A percentile compares a stretch with the other conserved stretches of the same genome.
Evolutionary conservation across 345 rosid species (phyloP).

Genomic region (Eutrema japonicum): DNA sequence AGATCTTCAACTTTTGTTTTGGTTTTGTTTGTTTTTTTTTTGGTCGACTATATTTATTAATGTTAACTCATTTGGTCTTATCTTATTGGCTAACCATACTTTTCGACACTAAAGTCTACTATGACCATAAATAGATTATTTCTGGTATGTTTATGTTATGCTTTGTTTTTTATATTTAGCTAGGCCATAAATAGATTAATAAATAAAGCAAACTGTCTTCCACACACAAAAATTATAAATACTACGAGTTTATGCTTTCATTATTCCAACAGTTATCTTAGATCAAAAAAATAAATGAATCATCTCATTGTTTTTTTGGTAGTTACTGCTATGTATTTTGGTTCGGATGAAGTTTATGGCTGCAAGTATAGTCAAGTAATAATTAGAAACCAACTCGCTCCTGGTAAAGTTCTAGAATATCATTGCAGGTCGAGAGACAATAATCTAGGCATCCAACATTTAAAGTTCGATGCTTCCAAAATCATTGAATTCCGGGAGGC

Average conservation of each 20-base stretch:
- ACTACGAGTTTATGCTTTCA: background rate
- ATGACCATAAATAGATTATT: background rate
- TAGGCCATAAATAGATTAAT: background rate
- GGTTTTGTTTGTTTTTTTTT: too few species aligned
- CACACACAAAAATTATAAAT: background rate
- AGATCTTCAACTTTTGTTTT: too few species aligned
- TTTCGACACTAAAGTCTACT: background rate
- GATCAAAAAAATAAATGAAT: background rate
- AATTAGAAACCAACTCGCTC: background rate
- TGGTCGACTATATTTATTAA: too few species aligned
- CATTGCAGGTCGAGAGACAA: background rate
- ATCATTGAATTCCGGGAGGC: background rate
- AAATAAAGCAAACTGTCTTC: background rate
- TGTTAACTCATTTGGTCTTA: too few species aligned
- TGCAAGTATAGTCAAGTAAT: background rate
- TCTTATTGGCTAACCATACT: too few species aligned
- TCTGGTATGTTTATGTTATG: background rate
- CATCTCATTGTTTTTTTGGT: background rate
- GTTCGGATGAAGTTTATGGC: background rate
- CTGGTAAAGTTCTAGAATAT: background rate
- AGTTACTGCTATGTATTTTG: background rate
- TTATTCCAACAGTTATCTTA: background rate
- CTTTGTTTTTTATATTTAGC: background rate
- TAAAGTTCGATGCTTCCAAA: too few species aligned
- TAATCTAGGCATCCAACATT: background rate